phyloP scores from a whole-genome alignment of 805 yeast species.

The Nakazawaea anatomiae region DNA sequence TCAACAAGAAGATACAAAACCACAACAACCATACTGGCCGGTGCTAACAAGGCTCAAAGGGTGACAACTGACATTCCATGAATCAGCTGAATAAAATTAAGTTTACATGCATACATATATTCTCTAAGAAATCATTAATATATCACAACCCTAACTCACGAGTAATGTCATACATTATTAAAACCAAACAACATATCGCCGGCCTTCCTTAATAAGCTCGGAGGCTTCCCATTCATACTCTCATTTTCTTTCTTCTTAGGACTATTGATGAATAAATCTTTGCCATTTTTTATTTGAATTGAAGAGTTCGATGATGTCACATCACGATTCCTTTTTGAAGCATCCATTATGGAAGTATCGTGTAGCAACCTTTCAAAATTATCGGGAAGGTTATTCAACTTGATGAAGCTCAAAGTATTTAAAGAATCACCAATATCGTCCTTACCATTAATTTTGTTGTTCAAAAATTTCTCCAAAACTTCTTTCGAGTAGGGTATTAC shows the following conservation, averaged over 20 bases:
- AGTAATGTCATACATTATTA: not conserved
- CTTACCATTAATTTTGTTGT: constrained; percentile 31
- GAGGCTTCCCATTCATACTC: not conserved
- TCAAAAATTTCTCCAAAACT: constrained; percentile 53
- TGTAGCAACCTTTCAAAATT: constrained; percentile 5
- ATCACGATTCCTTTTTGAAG: constrained; percentile 11
- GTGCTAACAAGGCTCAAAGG: constrained; percentile 2
- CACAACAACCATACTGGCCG: constrained; percentile 11
- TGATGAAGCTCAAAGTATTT: constrained; percentile 8
- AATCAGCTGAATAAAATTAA: not conserved
- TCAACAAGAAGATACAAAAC: not conserved
- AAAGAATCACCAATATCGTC: constrained; percentile 44
- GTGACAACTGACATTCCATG: not conserved
- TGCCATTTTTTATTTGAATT: constrained; percentile 36
- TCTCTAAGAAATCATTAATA: too few relatives aligned
- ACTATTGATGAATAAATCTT: constrained; percentile 28
- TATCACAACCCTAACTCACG: too few relatives aligned
- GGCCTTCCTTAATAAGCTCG: constrained; percentile 1
- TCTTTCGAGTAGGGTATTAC: constrained; percentile 63
- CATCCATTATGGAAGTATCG: constrained; percentile 9
- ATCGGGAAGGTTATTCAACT: constrained; percentile 7
- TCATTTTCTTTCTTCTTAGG: constrained; percentile 8
- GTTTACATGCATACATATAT: too few relatives aligned
- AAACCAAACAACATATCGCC: constrained; percentile 9
- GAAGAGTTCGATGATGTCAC: constrained; percentile 11